Evolutionary conservation across 345 rosid genomes (phyloP).

Genomic region (Gossypioides kirkii): DNA sequence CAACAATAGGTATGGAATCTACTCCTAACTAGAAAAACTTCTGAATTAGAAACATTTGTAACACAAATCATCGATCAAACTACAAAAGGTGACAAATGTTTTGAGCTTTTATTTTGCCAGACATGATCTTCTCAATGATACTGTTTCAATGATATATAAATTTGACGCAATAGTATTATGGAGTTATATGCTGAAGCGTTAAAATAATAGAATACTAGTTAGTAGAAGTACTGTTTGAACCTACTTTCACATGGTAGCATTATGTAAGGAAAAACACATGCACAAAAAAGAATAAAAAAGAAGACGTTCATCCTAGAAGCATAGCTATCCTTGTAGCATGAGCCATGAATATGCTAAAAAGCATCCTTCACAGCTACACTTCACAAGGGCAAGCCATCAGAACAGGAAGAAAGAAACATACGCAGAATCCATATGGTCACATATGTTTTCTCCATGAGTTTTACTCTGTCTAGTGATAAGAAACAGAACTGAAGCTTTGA

Average conservation of each 20-base stretch:
- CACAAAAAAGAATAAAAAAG: slow-evolving; percentile 18
- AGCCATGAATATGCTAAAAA: background rate
- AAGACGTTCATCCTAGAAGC: background rate
- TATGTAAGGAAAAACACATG: slow-evolving; percentile 19
- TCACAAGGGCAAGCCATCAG: background rate
- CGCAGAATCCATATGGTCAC: background rate
- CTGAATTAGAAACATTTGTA: background rate
- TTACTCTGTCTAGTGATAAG: slow-evolving; percentile 25
- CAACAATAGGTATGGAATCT: background rate
- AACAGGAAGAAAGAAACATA: background rate
- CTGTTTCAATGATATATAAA: background rate
- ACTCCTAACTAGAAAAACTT: background rate
- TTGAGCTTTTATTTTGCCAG: slow-evolving; percentile 4
- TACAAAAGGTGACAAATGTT: background rate
- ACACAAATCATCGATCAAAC: slow-evolving; percentile 5
- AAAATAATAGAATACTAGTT: slow-evolving; percentile 12
- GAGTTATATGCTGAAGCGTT: background rate
- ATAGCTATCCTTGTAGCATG: background rate
- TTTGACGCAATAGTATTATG: background rate
- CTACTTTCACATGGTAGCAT: slow-evolving; percentile 13
- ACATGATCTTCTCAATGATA: background rate
- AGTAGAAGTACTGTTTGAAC: slow-evolving; percentile 18
- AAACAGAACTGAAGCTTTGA: slow-evolving; percentile 20
- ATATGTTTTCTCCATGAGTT: slow-evolving; percentile 9
- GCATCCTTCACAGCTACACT: background rate